Percentiles rank a stretch among this genome's conserved stretches.
These are phyloP conservation scores for Ogataea neopini DNA, from an alignment of 805 yeast genomes.

Conservation along the genomic window DNA sequence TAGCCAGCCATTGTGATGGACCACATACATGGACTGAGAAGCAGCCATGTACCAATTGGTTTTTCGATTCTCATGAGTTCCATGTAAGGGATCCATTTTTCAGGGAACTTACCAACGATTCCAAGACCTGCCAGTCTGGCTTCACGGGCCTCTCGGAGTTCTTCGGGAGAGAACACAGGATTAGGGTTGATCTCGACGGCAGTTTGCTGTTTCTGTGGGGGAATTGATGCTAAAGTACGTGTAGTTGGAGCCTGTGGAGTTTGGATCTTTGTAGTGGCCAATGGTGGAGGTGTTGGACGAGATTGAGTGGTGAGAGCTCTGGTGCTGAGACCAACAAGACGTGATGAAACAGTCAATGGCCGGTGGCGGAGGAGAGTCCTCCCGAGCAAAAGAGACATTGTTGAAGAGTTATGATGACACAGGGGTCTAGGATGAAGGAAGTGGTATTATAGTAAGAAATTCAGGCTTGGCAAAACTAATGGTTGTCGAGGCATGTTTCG, in stretches of 20 bases:
- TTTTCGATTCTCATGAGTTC: slow-evolving; percentile 89
- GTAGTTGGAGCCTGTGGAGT: neutral
- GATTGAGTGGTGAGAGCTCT: neutral
- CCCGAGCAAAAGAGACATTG: slow-evolving; percentile 1
- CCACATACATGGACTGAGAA: slow-evolving; percentile 89
- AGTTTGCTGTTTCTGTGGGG: slow-evolving; percentile 1
- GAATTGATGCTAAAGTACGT: neutral
- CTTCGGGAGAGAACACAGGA: slow-evolving; percentile 39
- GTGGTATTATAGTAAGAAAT: too few relatives aligned
- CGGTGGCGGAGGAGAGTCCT: neutral
- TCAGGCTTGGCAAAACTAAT: too few relatives aligned
- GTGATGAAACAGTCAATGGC: neutral
- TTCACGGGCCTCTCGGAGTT: slow-evolving; percentile 49
- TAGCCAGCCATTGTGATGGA: slow-evolving; percentile 88
- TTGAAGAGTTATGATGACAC: too few relatives aligned
- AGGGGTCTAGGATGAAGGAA: too few relatives aligned
- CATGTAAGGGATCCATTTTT: slow-evolving; percentile 81
- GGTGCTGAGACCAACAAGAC: neutral
- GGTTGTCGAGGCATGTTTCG: too few relatives aligned
- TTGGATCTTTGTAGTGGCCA: neutral
- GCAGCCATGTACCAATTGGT: slow-evolving; percentile 91
- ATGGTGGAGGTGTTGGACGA: slow-evolving; percentile 1
- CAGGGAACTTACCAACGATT: slow-evolving; percentile 65
- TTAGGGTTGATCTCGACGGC: slow-evolving; percentile 2
- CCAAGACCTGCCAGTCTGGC: slow-evolving; percentile 50